Base-by-base conservation (phyloP, 495 filamentous ascomycete genomes). In the Bathelium albidoporum region DNA sequence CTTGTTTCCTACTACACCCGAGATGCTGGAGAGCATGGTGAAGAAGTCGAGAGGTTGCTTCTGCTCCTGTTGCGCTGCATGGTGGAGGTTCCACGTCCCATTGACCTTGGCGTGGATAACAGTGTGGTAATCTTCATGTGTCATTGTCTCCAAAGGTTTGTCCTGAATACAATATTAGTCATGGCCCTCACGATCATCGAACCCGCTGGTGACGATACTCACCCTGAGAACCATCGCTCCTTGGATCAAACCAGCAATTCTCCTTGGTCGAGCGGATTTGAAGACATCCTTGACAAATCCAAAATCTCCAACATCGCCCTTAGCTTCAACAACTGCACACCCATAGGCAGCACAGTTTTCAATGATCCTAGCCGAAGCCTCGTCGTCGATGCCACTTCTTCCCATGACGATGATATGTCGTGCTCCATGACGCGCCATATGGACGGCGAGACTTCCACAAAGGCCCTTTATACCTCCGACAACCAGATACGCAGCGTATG, bases 381-480 rank as follows among this genome's bases (percentile, higher is more conserved):
- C 59, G 60, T 68, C 59, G n/a, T 39, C 31, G 16, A 59, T n/a
- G 9, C 43, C 58, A 41, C 29, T 53, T 60, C 58, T 65, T 1
- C 58, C 32, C 32, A 43, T 18, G 32, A 64, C 20, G 28, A 62
- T 49, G 20, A 62, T 20, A 34, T 53, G 20, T 12, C 55, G 55
- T 9, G 62, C 62, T 7, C 49, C 49, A 24, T 59, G 52, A 10
- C 18, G 28, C 1, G 41, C 49, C 53, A 59, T 58, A 24, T 36
- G 43, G 10, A 39, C 28, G 2, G 49, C 41, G 53, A 64, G 32
- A 59, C 41, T 43, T 58, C 62, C 34, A 0, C 77, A 78, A 1
- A 81, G 64, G 32, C 79, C 79, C n/a, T 78, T 78, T 11, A 78
- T 65, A 55, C 79, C 79, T 12, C 79, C 78, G 9, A 75, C 70